Percentiles rank a stretch among this genome's conserved stretches.
Evolutionary conservation across 345 rosid species (phyloP).

Genomic region (Hypericum androsaemum): DNA sequence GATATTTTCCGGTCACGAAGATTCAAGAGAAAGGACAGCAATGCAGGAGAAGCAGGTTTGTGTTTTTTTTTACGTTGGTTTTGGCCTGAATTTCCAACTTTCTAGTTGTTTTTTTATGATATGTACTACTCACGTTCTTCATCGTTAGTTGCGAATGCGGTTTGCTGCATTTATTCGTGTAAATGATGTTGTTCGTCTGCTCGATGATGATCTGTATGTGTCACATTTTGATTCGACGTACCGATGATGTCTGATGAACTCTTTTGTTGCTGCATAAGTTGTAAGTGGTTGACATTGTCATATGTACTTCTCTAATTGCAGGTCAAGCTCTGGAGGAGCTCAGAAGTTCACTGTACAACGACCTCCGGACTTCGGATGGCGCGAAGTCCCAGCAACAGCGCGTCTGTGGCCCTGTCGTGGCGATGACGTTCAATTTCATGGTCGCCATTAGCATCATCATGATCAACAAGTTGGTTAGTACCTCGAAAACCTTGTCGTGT

Average conservation of each 20-base stretch:
- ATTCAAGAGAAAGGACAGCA: constrained; percentile 85
- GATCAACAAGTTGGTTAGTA: constrained; percentile 62
- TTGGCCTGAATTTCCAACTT: neutral
- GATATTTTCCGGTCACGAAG: no score
- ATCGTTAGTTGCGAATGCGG: no score
- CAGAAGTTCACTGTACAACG: constrained; percentile 69
- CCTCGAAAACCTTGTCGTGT: neutral
- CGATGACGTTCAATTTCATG: constrained; percentile 83
- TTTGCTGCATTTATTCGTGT: no score
- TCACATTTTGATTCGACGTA: no score
- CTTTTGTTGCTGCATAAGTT: neutral
- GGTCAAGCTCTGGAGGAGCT: constrained; percentile 84
- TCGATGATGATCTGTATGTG: no score
- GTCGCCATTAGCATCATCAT: constrained; percentile 82
- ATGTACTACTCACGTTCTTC: no score
- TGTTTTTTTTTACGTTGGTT: neutral
- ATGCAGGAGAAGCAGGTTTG: constrained; percentile 88
- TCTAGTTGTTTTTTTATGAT: neutral
- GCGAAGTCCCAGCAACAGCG: constrained; percentile 84
- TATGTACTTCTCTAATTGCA: constrained; percentile 15
- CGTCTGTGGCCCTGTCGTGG: constrained; percentile 69
- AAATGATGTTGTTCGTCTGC: no score
- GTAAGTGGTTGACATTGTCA: neutral
- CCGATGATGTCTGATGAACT: neutral
- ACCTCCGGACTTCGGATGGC: constrained; percentile 74